Percentiles rank a stretch among this genome's conserved stretches.
Evolutionary conservation across 1,284 basidiomycete genomes (phyloP).

Genomic region (Apiotrichum sp.): DNA sequence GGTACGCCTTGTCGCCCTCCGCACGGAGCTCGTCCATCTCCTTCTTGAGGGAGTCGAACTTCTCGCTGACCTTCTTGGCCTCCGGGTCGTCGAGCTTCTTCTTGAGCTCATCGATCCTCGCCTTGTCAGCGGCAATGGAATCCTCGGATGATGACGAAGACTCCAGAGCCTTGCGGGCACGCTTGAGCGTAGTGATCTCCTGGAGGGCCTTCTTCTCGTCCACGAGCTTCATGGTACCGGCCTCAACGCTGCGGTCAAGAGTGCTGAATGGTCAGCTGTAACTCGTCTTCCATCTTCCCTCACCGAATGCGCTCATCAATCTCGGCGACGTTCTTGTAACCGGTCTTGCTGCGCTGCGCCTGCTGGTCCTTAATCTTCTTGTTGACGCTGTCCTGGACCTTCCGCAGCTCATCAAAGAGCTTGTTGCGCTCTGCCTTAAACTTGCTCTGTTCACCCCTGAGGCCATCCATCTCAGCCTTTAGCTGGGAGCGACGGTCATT

Average conservation of each 20-base stretch:
- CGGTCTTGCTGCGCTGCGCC: slow-evolving; percentile 68
- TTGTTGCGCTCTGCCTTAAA: slow-evolving; percentile 68
- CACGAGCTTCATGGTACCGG: slow-evolving; percentile 83
- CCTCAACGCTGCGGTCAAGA: slow-evolving; percentile 83
- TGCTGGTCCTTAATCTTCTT: slow-evolving; percentile 93
- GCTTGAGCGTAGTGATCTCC: slow-evolving; percentile 72
- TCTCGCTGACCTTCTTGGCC: slow-evolving; percentile 71
- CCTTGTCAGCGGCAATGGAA: slow-evolving; percentile 73
- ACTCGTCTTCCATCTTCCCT: slow-evolving; percentile 27
- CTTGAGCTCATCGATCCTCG: slow-evolving; percentile 70
- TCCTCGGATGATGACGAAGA: slow-evolving; percentile 77
- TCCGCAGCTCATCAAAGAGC: slow-evolving; percentile 74
- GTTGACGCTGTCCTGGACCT: slow-evolving; percentile 69
- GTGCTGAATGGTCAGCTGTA: slow-evolving; percentile 1
- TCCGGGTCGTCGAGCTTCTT: slow-evolving; percentile 88
- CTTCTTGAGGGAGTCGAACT: slow-evolving; percentile 73
- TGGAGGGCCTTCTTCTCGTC: slow-evolving; percentile 92
- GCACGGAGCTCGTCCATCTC: slow-evolving; percentile 84
- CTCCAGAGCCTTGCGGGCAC: slow-evolving; percentile 69
- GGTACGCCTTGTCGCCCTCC: slow-evolving; percentile 78
- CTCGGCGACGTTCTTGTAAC: slow-evolving; percentile 82
- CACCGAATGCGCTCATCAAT: slow-evolving; percentile 81
- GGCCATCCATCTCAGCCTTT: slow-evolving; percentile 71
- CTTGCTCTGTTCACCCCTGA: slow-evolving; percentile 74
- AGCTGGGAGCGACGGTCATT: slow-evolving; percentile 60